Conservation (phyloP, 306 rosid genomes). For the Lathyrus sativus region DNA sequence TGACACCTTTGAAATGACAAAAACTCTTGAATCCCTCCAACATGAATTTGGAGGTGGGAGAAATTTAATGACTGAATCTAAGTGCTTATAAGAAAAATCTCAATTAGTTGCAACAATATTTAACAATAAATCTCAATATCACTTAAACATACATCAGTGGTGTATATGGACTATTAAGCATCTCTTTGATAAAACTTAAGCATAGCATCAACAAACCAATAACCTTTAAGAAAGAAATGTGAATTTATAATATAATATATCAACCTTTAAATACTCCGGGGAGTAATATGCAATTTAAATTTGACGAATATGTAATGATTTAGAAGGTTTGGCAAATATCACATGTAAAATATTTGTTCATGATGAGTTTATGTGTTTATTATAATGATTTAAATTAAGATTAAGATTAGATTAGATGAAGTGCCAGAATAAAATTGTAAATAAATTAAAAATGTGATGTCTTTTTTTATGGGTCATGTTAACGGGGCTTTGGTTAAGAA, state of each 20-base stretch:
- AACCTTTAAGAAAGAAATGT: background rate
- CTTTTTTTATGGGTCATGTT: no score
- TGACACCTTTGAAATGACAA: conserved; percentile 1
- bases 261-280: background rate
- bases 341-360: background rate
- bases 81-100: background rate
- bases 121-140: no score
- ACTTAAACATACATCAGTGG: background rate
- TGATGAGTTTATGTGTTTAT: background rate
- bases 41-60: background rate
- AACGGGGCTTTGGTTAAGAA: no score
- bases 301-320: background rate
- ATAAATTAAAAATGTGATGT: background rate
- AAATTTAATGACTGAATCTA: background rate
- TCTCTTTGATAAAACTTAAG: background rate
- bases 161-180: background rate
- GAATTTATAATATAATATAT: background rate
- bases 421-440: no score
- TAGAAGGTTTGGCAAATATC: background rate
- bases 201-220: background rate
- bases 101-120: no score
- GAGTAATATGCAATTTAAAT: background rate
- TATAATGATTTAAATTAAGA: background rate
- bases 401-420: no score
- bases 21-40: background rate